These are phyloP conservation scores for Polytolypa hystricis DNA, from an alignment of 2,329 filamentous ascomycete genomes.

Conservation along the genomic window DNA sequence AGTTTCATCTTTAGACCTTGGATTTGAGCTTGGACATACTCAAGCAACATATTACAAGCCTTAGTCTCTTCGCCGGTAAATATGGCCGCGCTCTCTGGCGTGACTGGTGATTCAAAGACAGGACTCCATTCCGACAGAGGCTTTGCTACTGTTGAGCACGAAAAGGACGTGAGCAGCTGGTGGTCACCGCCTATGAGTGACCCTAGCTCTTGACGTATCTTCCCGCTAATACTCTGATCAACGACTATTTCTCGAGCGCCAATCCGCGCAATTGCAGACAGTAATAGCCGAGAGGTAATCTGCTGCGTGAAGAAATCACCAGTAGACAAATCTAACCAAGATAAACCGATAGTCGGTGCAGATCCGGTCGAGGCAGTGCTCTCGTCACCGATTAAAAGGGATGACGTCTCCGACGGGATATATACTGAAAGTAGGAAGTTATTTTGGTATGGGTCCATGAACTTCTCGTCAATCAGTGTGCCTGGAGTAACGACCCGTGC, in stretches of 20 bases:
- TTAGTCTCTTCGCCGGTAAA: slow-evolving; percentile 61
- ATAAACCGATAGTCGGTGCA: slow-evolving; percentile 53
- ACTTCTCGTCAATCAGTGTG: slow-evolving; percentile 93
- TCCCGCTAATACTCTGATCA: slow-evolving; percentile 49
- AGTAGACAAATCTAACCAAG: slow-evolving; percentile 92
- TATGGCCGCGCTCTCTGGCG: slow-evolving; percentile 37
- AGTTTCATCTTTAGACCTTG: slow-evolving; percentile 70
- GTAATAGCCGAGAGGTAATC: slow-evolving; percentile 57
- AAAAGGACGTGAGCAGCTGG: slow-evolving; percentile 63
- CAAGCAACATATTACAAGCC: slow-evolving; percentile 70
- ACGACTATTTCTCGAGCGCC: slow-evolving; percentile 76
- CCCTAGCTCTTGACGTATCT: slow-evolving; percentile 52
- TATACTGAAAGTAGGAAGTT: slow-evolving; percentile 85
- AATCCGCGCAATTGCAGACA: slow-evolving; percentile 74
- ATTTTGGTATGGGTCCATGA: slow-evolving; percentile 87
- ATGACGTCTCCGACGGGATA: slow-evolving; percentile 27
- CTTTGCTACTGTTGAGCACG: slow-evolving; percentile 33
- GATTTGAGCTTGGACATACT: slow-evolving; percentile 71
- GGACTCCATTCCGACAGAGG: slow-evolving; percentile 56
- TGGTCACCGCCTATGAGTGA: slow-evolving; percentile 63
- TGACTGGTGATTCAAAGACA: slow-evolving; percentile 65
- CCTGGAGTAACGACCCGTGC: slow-evolving; percentile 85
- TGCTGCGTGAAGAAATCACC: slow-evolving; percentile 84
- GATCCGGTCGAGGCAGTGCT: slow-evolving; percentile 16
- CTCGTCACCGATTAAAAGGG: slow-evolving; percentile 8